A percentile compares a stretch with the other conserved stretches of the same genome.
Conservation (phyloP, 257 asterid genomes). For the Nicotiana knightiana region DNA sequence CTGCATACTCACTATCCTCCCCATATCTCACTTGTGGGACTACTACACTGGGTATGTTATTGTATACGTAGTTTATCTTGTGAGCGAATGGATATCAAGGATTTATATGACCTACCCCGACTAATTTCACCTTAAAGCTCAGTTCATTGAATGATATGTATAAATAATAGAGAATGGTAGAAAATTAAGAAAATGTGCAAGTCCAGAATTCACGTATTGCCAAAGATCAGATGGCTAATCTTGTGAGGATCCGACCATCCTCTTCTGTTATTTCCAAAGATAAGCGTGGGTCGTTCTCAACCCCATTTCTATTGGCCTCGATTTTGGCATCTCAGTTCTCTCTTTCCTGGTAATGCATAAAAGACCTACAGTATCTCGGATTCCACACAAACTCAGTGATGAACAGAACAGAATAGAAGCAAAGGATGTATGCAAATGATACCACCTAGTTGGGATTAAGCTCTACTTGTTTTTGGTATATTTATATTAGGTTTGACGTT, state of each 20-base stretch:
- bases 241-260: constrained; percentile 42
- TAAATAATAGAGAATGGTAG: background rate
- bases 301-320: constrained; percentile 53
- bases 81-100: background rate
- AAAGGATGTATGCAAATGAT: background rate
- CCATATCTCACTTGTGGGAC: too few species aligned
- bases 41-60: too few species aligned
- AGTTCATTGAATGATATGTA: background rate
- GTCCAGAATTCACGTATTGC: background rate
- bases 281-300: constrained; percentile 69
- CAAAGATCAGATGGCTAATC: constrained; percentile 37
- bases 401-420: background rate
- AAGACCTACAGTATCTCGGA: background rate
- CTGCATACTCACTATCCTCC: too few species aligned
- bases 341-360: background rate
- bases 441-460: background rate
- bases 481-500: background rate
- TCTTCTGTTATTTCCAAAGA: constrained; percentile 51
- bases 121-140: background rate
- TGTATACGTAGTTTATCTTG: background rate
- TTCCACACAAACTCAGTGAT: background rate
- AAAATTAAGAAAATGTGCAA: background rate
- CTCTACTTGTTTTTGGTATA: background rate
- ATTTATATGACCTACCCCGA: background rate
- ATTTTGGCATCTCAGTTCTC: constrained; percentile 43